phyloP scores from a whole-genome alignment of 139 green algal species.

The Ettlia oleoabundans region DNA sequence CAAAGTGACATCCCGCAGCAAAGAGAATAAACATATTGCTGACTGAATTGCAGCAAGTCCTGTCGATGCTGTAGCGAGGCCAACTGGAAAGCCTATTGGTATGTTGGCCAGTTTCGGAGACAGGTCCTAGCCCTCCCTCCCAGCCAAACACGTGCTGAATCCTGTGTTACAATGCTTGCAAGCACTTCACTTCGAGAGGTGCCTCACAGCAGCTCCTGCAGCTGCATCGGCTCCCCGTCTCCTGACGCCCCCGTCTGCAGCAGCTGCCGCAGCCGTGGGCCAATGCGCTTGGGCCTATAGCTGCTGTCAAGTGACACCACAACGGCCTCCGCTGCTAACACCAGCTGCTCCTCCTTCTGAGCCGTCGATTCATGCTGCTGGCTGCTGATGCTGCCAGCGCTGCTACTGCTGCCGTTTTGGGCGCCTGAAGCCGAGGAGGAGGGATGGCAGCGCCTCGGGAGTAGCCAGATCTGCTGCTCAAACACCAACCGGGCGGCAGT shows the following conservation, averaged over 20 bases:
- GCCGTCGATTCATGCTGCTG: background rate
- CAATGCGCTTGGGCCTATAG: conserved; percentile 41
- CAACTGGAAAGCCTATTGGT: no score
- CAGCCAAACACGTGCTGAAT: no score
- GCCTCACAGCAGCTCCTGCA: conserved; percentile 36
- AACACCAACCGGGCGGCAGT: conserved; percentile 34
- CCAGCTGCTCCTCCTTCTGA: conserved; percentile 30
- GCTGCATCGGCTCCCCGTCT: background rate
- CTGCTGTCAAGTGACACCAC: conserved; percentile 36
- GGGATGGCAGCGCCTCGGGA: background rate
- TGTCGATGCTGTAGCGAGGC: no score
- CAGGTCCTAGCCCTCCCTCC: no score
- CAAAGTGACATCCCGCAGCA: no score
- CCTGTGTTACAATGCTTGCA: no score
- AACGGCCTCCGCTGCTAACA: conserved; percentile 41
- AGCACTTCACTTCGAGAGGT: no score
- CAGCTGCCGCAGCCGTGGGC: background rate
- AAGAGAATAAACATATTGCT: no score
- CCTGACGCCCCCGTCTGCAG: background rate
- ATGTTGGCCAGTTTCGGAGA: no score
- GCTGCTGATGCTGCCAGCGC: background rate
- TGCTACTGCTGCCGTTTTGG: background rate
- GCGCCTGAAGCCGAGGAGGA: no score
- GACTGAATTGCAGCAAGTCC: no score
- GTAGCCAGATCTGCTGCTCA: conserved; percentile 41